Evolutionary conservation across 2,329 filamentous ascomycete species (phyloP), one percentile per base, ranked within the genome.

Genomic region (Plectosphaerella sp.): DNA sequence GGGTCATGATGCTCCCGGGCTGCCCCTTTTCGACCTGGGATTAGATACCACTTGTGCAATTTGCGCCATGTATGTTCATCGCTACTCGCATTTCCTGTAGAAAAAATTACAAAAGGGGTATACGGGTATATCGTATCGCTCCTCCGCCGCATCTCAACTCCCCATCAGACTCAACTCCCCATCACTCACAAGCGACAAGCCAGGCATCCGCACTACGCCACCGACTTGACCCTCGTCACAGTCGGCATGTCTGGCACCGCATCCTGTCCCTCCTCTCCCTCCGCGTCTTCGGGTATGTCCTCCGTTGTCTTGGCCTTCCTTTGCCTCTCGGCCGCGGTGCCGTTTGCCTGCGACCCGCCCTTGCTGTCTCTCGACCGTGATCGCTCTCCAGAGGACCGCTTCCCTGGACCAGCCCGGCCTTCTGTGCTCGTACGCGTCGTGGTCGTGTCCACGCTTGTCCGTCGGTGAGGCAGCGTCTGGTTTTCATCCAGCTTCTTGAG

Each of bases 401-500:
- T 28, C 2, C 25, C 37, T 5, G 24, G 20, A 14, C 22, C 14
- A n/a, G 20, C 24, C n/a, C 48, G 35, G 24, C 22, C 28, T 3
- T 49, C 48, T 4, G 20, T 24, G 28, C 48, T 45, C 15, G 24
- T 12, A 14, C 48, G 20, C 14, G 22, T 9, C n/a, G 45, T 28
- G 18, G 16, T 28, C 3, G 54, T 52, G 25, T 57, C 50, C 16
- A 47, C 52, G 10, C 45, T 20, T 15, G 47, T 50, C 6, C 49
- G 53, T 5, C 45, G 54, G 41, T 43, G 41, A 20, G 41, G 41
- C 16, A 43, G 45, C 53, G 55, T 57, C 18, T 52, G 54, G 48
- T 58, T 52, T 41, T 55, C 49, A 22, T 61, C 58, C 48, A 45
- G 50, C 52, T 57, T 55, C 43, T 47, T 54, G 8, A 59, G 59